phyloP scores from a whole-genome alignment of 345 rosid species.

The Brassica carinata region DNA sequence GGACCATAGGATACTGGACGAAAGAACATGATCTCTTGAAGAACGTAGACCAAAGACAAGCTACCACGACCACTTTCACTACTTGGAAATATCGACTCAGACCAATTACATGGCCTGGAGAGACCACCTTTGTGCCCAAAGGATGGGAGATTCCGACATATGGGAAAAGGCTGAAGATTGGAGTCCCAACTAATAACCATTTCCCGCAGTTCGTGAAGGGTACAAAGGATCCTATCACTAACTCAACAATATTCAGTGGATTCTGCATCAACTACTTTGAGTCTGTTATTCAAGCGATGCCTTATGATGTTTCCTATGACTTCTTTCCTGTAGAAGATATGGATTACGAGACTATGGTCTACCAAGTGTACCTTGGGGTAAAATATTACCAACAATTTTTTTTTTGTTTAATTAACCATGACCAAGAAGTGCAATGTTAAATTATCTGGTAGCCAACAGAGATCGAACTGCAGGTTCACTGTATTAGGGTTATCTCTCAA shows the following conservation, averaged over 20 bases:
- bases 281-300: conserved; percentile 15
- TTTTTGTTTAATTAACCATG: no score
- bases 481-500: neutral
- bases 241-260: neutral
- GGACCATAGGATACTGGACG: conserved; percentile 51
- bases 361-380: conserved; percentile 43
- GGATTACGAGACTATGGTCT: neutral
- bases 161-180: conserved; percentile 33
- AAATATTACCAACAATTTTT: neutral
- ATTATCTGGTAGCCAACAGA: neutral
- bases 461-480: neutral
- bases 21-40: conserved; percentile 33
- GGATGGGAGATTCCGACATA: conserved; percentile 25
- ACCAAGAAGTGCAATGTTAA: neutral
- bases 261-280: conserved; percentile 40
- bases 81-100: conserved; percentile 23
- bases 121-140: conserved; percentile 11
- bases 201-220: conserved; percentile 19
- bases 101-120: conserved; percentile 44
- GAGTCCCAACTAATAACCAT: conserved; percentile 10
- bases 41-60: conserved; percentile 2
- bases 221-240: conserved; percentile 20
- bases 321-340: conserved; percentile 19
- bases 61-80: conserved; percentile 13
- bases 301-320: conserved; percentile 26